Conservation (phyloP, 2,329 filamentous ascomycete genomes). For the Epichloe hybrida region DNA sequence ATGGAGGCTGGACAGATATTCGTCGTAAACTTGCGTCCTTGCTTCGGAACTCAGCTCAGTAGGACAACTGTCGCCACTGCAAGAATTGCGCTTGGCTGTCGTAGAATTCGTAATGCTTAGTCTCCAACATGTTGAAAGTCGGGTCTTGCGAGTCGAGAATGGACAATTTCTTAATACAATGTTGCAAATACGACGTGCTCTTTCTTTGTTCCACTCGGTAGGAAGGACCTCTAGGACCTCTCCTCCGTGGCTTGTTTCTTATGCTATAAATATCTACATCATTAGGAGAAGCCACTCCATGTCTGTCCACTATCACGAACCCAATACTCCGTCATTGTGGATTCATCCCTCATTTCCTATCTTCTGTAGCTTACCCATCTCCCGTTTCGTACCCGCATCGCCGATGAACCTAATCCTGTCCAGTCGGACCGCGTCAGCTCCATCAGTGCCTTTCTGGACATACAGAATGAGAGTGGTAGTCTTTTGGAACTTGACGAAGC, state of each 20-base stretch:
- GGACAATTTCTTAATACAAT: neutral
- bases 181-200: neutral
- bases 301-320: neutral
- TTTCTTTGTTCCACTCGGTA: neutral
- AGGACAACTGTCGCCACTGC: too few species aligned
- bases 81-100: neutral
- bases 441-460: slow-evolving; percentile 71
- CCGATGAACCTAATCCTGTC: slow-evolving; percentile 72
- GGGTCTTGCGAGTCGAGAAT: too few species aligned
- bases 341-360: slow-evolving; percentile 58
- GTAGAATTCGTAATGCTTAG: neutral
- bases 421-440: slow-evolving; percentile 73
- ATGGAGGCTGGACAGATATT: slow-evolving; percentile 7
- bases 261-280: neutral
- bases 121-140: too few species aligned
- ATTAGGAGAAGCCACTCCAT: neutral
- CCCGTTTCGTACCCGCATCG: slow-evolving; percentile 79
- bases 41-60: too few species aligned
- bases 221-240: neutral
- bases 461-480: slow-evolving; percentile 79
- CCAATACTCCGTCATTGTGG: neutral
- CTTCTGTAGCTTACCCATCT: slow-evolving; percentile 93
- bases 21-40: neutral
- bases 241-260: neutral
- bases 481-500: slow-evolving; percentile 96